Percentiles rank a stretch among this genome's conserved stretches.
These are phyloP conservation scores for Macrotyloma uniflorum DNA, from an alignment of 306 rosid species.

Conservation along the genomic window DNA sequence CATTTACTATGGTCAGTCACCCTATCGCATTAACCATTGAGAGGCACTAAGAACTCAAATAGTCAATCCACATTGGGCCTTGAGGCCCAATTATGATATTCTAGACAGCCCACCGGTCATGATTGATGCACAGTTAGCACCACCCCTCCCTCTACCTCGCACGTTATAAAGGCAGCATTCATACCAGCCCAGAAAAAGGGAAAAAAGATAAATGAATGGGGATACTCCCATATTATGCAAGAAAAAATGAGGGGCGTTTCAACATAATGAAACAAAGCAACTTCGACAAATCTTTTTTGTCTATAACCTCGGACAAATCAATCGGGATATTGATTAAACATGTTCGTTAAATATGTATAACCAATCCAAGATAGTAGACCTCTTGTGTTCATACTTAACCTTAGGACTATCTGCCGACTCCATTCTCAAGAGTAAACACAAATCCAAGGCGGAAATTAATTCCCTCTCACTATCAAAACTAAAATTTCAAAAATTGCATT, in stretches of 20 bases:
- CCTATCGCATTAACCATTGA: not conserved
- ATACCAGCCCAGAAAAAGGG: not conserved
- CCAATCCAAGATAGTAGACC: not conserved
- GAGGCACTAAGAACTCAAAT: not conserved
- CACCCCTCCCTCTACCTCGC: not conserved
- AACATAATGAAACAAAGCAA: not conserved
- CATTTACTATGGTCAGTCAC: not conserved
- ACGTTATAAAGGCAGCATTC: not conserved
- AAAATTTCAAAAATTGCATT: not conserved
- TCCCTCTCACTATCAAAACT: not conserved
- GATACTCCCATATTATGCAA: not conserved
- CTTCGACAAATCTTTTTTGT: not conserved
- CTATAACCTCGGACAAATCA: not conserved
- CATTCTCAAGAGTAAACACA: not conserved
- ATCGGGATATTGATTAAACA: not conserved
- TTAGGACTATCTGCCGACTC: not conserved
- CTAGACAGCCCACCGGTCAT: not conserved
- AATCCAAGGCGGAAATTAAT: not conserved
- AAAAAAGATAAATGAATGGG: not conserved
- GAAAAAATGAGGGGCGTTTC: not conserved
- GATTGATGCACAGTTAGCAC: not conserved
- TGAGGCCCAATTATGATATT: not conserved
- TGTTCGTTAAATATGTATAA: not conserved
- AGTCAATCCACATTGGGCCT: not conserved
- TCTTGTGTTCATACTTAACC: not conserved